Evolutionary conservation across 768 basidiomycete genomes (phyloP), one percentile per base, ranked within the genome.

Genomic region (Clitopilus hobsonii): DNA sequence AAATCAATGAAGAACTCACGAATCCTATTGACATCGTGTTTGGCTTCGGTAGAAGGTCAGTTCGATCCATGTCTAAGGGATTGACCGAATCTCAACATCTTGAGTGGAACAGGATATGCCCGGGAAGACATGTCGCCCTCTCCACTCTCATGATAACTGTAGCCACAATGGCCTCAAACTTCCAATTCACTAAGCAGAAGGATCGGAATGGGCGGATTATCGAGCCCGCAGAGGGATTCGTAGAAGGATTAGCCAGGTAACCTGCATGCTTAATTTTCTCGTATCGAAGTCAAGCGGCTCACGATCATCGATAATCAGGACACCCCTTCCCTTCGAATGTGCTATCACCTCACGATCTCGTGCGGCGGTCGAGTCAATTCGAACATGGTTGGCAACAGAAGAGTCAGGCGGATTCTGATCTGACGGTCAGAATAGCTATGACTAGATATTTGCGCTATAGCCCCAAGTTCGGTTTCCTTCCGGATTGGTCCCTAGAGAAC

Each of bases 1-100:
- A 58, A 25, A 47, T 62, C 13, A 53, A 67, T 24, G 56, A 55
- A 2, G 53, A 52, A 7, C 54, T 65, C 1, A n/a, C 14, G 41
- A 36, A 58, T 28, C 54, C 60, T 1, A 52, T 54, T 1, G 36
- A 36, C n/a, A 36, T 24, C 10, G 60, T 52, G 2, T 67, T 66
- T 23, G 66, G 66, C 1, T 67, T 62, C 32, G 65, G 66, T 18
- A 38, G 65, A 32, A 41, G 66, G 66, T 67, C 38, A 41, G 55
- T 48, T 32, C 20, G 7, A 0, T 16, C 7, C 16, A 7, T 16
- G 7, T 7, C 16, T 7, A 7, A n/a, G n/a, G n/a, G n/a, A n/a
- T n/a, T n/a, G 30, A 32, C 30, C 16, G 7, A 16, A 32, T 7
- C 30, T 32, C 30, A n/a, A n/a, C n/a, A n/a, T n/a, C n/a, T n/a